Base-by-base conservation (phyloP, 2,329 filamentous ascomycete genomes). In the Colletotrichum sojae region DNA sequence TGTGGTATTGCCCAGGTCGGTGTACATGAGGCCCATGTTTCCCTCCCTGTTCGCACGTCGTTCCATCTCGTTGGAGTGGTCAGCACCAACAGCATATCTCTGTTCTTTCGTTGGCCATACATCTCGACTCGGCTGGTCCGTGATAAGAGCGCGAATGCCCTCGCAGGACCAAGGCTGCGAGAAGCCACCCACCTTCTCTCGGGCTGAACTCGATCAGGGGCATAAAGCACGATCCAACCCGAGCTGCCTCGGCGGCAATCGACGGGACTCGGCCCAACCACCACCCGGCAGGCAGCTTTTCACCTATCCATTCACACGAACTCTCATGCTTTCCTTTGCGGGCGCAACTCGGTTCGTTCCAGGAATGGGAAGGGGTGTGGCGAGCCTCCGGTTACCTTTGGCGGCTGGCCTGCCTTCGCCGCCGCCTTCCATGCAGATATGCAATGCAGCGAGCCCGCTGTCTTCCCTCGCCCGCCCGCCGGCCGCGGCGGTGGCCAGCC, bases 1-100 rank as follows among this genome's bases (percentile, higher is more conserved):
- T 57, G 61, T 64, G 45, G 46, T 18, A 58, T 52, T 46, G 40
- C 40, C 39, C 27, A 55, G 18, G 27, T 39, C 4, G 5, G 18
- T 36, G 15, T 40, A 57, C 43, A 49, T 57, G 53, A 51, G 6
- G 6, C 15, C 22, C 16, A 52, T 51, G 53, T 52, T 20, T 6
- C 9, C 13, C 40, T 25, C 43, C 22, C 45, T 60, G 15, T 31
- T 10, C 31, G 10, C 31, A 36, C 10, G 4, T 36, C 31, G 31
- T 36, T 36, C 36, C 6, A 10, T 6, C n/a, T 58, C 20, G 13
- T 48, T 51, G 22, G 20, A 1, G 13, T 12, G 22, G 16, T 49
- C 36, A 25, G 6, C 15, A 15, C 20, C 25, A 27, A 40, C 20
- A 22, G 4, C 31, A 36, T 36, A 36, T 36, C 31, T 36, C 10